Base-by-base conservation (phyloP, 441 rosid species). In the Corymbia calophylla region DNA sequence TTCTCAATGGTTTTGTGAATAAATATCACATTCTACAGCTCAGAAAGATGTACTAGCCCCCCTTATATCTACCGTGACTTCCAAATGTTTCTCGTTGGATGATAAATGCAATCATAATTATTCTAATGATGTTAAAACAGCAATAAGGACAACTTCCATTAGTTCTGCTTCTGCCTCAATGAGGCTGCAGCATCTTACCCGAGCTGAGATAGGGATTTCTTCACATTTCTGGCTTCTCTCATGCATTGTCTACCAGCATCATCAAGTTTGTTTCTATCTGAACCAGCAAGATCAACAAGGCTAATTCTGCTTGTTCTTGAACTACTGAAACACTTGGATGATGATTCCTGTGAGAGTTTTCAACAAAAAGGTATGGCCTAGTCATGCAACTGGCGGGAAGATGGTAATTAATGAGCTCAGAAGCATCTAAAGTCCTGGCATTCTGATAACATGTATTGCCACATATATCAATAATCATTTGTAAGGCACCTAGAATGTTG, bases 211-310 rank as follows among this genome's bases (percentile, higher is more conserved):
- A 97, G 90, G 80, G 99, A 96, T 94, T 96, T 97, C 95, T 95
- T 96, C 60, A 98, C 94, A 90, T 91, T 92, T 91, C 95, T 97
- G 88, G 92, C 94, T 95, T 97, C 99, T 94, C 91, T 95, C 47
- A 90, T 92, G 86, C 92, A 88, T 90, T 93, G 96, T 91, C 92
- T 93, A 84, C 95, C 95, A 29, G 92, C 96, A 90, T 96, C 98
- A 81, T 93, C 96, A 88, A 89, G 90, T 93, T 94, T 96, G 80
- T 88, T 94, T 89, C 93, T 91, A 88, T 97, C 99, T 29, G 92
- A 92, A 90, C 99, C 99, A 89, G 99, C 99, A 91, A 96, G 96
- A 92, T 96, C 99, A 93, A 98, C 92, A 90, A 98, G 92, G 93
- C 93, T 95, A 92, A 97, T 95, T 94, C 96, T 96, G 94, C 99